These are phyloP conservation scores for Arabis alpina DNA, from an alignment of 345 rosid species.

Conservation along the genomic window DNA sequence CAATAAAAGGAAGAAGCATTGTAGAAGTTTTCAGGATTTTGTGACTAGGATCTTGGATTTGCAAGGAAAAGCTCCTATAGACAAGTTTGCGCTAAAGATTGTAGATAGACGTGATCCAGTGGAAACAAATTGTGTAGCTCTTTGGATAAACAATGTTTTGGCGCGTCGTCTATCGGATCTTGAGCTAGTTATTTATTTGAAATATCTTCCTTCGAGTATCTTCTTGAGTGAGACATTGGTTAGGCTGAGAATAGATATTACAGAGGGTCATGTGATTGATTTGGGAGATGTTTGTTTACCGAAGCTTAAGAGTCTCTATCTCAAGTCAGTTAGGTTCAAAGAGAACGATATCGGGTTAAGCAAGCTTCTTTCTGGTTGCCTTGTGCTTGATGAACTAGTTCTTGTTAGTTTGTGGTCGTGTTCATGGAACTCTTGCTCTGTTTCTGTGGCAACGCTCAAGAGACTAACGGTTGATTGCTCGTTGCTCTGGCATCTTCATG, in stretches of 20 bases:
- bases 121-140: background rate
- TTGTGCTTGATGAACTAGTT: background rate
- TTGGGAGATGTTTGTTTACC: conserved; percentile 20
- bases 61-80: background rate
- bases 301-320: background rate
- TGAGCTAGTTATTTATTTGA: background rate
- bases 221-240: conserved; percentile 22
- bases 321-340: background rate
- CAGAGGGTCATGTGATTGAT: background rate
- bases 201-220: background rate
- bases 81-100: conserved; percentile 5
- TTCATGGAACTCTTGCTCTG: background rate
- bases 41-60: conserved; percentile 16
- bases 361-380: conserved; percentile 27
- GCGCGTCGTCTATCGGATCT: conserved; percentile 10
- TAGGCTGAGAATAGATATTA: background rate
- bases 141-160: conserved; percentile 21
- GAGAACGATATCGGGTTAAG: background rate
- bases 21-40: conserved; percentile 14
- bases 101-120: background rate
- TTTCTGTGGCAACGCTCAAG: conserved; percentile 21
- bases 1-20: background rate
- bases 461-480: background rate
- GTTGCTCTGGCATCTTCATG: too few relatives aligned
- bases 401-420: background rate